phyloP scores from a whole-genome alignment of 257 asterid species.

The Knoxia roxburghii region DNA sequence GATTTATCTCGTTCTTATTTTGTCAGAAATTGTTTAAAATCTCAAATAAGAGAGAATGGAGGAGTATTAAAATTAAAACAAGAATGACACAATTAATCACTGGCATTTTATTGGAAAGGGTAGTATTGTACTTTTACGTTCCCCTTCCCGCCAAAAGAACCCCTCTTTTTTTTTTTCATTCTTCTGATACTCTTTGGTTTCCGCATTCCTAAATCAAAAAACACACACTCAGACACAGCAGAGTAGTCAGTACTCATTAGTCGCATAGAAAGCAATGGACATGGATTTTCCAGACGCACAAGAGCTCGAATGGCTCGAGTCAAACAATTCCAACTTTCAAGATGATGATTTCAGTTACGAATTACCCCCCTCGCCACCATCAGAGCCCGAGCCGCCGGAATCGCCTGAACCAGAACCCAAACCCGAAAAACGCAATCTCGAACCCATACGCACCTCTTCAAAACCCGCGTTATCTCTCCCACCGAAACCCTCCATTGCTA shows the following conservation, averaged over 20 bases:
- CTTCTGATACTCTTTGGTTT: no score
- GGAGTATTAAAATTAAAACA: no score
- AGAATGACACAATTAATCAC: no score
- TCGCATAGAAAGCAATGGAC: slow-evolving; percentile 12
- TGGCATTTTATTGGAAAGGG: not conserved
- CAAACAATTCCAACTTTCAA: slow-evolving; percentile 38
- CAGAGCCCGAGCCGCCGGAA: slow-evolving; percentile 30
- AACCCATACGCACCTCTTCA: slow-evolving; percentile 19
- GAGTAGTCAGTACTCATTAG: not conserved
- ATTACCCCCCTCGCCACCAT: slow-evolving; percentile 41
- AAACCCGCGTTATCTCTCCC: slow-evolving; percentile 50
- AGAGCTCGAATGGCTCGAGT: slow-evolving; percentile 86
- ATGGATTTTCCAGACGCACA: slow-evolving; percentile 82
- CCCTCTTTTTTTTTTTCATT: not conserved
- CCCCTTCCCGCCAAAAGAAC: slow-evolving; percentile 42
- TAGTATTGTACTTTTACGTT: not conserved
- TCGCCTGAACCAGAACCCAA: slow-evolving; percentile 8
- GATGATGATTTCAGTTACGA: slow-evolving; percentile 47
- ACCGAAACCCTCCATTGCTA: slow-evolving; percentile 35
- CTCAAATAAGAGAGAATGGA: no score
- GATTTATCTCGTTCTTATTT: no score
- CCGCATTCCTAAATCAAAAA: not conserved
- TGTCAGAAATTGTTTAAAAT: no score
- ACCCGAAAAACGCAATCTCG: not conserved
- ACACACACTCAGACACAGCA: not conserved